Evolutionary conservation across 441 rosid genomes (phyloP), one percentile per base, ranked within the genome.

Genomic region (Jatropha multifida): DNA sequence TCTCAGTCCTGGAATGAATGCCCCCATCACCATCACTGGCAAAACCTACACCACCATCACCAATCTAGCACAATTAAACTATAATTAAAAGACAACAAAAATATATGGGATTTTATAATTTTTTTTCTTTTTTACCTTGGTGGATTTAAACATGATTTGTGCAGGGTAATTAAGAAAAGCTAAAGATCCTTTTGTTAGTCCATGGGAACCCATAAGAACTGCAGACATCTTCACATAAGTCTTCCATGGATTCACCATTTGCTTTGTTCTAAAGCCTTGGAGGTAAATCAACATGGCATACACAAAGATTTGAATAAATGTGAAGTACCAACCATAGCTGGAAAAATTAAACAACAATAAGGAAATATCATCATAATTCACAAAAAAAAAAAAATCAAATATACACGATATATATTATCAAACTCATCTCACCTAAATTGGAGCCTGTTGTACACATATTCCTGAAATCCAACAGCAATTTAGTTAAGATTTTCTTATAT

Each of bases 291-390:
- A 84, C 15, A 83, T 49, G 72, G 88, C 83, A 75, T 94, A 94
- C 38, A 89, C 98, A 79, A 86, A 92, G 72, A 90, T 96, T 84
- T 94, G 98, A 59, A 94, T 80, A 81, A 92, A 94, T 51, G 98
- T 94, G 85, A 94, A 94, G 77, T 94, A 92, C 98, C 97, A 94
- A 26, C 98, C 97, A 80, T 88, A 94, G 88, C 97, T 94, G 89
- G 54, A 81, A 77, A 15, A 77, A 67, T 17, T 1, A 63, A 70
- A 66, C 23, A 26, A 4, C 68, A 37, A 74, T 7, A 71, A 5
- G 23, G 13, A 65, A 71, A 13, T 26, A 62, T 38, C 41, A 71
- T 68, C 65, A 20, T n/a, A 46, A 7, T 44, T 44, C 48, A 44
- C 1, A 7, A 7, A 44, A 44, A 44, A 7, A 44, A 44, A 44